Conservation (phyloP, 2,329 filamentous ascomycete genomes). For the Aspergillus quadricinctus region DNA sequence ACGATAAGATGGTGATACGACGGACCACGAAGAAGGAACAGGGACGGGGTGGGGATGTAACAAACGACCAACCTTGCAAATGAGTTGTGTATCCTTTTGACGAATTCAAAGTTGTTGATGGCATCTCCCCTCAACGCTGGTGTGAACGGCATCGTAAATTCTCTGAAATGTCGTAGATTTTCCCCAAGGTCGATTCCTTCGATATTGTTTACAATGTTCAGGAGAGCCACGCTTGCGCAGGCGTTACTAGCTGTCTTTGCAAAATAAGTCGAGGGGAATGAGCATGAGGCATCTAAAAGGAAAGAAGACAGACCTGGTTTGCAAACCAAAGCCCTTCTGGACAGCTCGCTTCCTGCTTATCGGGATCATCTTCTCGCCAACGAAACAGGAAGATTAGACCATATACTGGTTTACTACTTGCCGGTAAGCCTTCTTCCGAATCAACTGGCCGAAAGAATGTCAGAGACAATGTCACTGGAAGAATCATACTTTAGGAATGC, state of each 20-base stretch:
- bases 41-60: background rate
- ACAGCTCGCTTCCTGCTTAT: constrained; percentile 51
- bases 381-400: constrained; percentile 88
- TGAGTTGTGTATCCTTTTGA: constrained; percentile 81
- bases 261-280: constrained; percentile 4
- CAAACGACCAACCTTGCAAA: constrained; percentile 60
- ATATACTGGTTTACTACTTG: constrained; percentile 63
- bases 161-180: constrained; percentile 68
- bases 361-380: constrained; percentile 57
- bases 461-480: background rate
- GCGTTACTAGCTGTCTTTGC: constrained; percentile 72
- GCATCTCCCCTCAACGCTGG: constrained; percentile 71
- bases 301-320: constrained; percentile 62
- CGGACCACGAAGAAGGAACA: background rate
- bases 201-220: constrained; percentile 91
- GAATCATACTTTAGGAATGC: constrained; percentile 56
- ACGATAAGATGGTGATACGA: background rate
- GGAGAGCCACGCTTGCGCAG: constrained; percentile 85
- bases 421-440: constrained; percentile 1
- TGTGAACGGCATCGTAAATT: constrained; percentile 62
- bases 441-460: background rate
- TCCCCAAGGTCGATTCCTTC: constrained; percentile 62
- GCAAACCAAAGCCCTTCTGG: constrained; percentile 81
- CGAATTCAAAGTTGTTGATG: constrained; percentile 68
- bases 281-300: background rate